A percentile compares a stretch with the other conserved stretches of the same genome.
These are phyloP conservation scores for Lasiodiplodia gonubiensis DNA, from an alignment of 2,329 filamentous ascomycete species.

Conservation along the genomic window DNA sequence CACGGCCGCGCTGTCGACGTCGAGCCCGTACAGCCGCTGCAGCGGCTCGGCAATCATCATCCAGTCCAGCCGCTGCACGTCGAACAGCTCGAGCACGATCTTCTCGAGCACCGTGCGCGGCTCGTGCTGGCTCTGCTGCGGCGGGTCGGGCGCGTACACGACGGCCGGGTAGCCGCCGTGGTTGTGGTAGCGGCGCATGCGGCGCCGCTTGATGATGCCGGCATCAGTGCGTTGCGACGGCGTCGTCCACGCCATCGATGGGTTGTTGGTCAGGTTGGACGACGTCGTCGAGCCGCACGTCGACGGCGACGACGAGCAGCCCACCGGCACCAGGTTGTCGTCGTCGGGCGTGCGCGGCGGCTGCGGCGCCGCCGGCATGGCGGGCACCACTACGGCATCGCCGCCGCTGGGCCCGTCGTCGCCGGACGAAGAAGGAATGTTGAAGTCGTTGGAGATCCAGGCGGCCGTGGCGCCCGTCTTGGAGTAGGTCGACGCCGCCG, in stretches of 20 bases:
- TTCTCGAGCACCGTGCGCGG: constrained; percentile 37
- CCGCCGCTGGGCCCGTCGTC: constrained; percentile 36
- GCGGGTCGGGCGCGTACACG: constrained; percentile 3
- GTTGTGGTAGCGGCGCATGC: constrained; percentile 17
- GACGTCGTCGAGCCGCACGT: constrained; percentile 38
- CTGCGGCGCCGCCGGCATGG: constrained; percentile 33
- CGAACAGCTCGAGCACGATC: constrained; percentile 44
- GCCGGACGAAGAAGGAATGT: constrained; percentile 3
- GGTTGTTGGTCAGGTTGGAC: constrained; percentile 29
- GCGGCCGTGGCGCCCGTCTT: constrained; percentile 18
- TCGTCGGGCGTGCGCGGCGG: constrained; percentile 22
- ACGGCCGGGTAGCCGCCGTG: background rate
- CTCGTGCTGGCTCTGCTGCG: background rate
- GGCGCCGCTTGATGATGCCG: constrained; percentile 29
- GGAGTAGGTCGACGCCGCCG: constrained; percentile 21
- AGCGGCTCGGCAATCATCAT: constrained; percentile 45
- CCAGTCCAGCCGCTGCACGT: constrained; percentile 44
- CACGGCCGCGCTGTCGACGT: constrained; percentile 43
- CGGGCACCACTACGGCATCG: constrained; percentile 32
- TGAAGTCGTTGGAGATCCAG: constrained; percentile 22
- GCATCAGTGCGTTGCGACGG: constrained; percentile 22
- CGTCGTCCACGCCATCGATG: constrained; percentile 1
- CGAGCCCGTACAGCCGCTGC: constrained; percentile 42
- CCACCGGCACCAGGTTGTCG: constrained; percentile 16
- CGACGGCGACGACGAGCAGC: constrained; percentile 30